Evolutionary conservation across 352 stramenopile species (phyloP).

Genomic region (Globisporangium cederbergense): DNA sequence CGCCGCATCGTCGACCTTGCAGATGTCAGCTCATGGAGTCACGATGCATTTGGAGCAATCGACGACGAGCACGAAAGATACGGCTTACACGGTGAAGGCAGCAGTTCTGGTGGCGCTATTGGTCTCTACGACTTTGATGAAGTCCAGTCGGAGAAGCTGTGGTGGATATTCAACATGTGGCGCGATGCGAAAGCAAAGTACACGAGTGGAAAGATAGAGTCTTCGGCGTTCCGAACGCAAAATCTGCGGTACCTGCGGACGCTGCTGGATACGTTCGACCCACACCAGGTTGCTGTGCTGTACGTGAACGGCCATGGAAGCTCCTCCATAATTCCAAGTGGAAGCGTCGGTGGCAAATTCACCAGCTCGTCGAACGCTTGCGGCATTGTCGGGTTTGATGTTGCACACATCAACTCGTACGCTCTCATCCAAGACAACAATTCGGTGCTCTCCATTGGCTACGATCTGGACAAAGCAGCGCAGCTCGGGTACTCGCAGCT

Average conservation of each 20-base stretch:
- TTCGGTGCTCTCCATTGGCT: slow-evolving; percentile 67
- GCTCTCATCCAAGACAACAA: slow-evolving; percentile 67
- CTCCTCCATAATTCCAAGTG: slow-evolving; percentile 26
- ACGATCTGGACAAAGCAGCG: slow-evolving; percentile 23
- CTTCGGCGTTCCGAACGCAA: slow-evolving; percentile 53
- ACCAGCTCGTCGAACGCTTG: slow-evolving; percentile 22
- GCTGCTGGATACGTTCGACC: slow-evolving; percentile 73
- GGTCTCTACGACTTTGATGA: slow-evolving; percentile 79
- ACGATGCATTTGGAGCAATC: slow-evolving; percentile 21
- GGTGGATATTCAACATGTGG: slow-evolving; percentile 84
- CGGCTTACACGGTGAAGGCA: slow-evolving; percentile 39
- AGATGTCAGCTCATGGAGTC: slow-evolving; percentile 41
- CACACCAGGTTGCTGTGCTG: slow-evolving; percentile 74
- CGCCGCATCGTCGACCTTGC: slow-evolving; percentile 53
- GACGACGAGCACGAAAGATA: slow-evolving; percentile 24
- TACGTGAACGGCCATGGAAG: slow-evolving; percentile 34
- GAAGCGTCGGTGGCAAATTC: slow-evolving; percentile 18
- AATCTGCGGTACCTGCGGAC: slow-evolving; percentile 71
- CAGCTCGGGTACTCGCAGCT: slow-evolving; percentile 25
- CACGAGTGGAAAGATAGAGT: slow-evolving; percentile 66
- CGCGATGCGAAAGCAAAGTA: slow-evolving; percentile 62
- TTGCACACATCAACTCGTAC: slow-evolving; percentile 72
- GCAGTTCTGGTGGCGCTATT: slow-evolving; percentile 49
- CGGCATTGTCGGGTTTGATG: slow-evolving; percentile 73
- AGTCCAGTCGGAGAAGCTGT: slow-evolving; percentile 75